Evolutionary conservation across 208 protist species (phyloP).

Genomic region (Perkinsela sp.): DNA sequence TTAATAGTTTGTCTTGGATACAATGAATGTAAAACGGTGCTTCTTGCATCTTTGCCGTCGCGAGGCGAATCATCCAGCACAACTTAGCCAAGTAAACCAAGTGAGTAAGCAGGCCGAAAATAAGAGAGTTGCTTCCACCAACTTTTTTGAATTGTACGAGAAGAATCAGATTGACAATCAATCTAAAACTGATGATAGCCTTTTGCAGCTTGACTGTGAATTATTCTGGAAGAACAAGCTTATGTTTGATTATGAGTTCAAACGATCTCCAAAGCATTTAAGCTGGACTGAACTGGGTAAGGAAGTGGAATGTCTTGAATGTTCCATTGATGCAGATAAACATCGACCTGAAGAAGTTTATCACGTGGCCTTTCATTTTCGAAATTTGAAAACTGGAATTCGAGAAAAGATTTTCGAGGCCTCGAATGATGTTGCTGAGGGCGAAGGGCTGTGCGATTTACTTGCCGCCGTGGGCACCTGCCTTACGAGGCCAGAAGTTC

Average conservation of each 20-base stretch:
- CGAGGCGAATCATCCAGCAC: too few relatives aligned
- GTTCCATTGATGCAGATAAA: slow-evolving; percentile 41
- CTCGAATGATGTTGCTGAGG: slow-evolving; percentile 39
- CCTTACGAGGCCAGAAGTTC: slow-evolving; percentile 35
- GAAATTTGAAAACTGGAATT: slow-evolving; percentile 24
- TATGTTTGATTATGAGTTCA: slow-evolving; percentile 59
- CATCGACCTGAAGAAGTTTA: slow-evolving; percentile 57
- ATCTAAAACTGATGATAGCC: slow-evolving; percentile 27
- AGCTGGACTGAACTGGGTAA: slow-evolving; percentile 52
- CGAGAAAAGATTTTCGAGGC: slow-evolving; percentile 35
- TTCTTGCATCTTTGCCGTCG: too few relatives aligned
- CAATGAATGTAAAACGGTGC: too few relatives aligned
- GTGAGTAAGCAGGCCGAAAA: too few relatives aligned
- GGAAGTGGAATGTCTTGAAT: slow-evolving; percentile 60
- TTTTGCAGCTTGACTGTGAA: slow-evolving; percentile 38
- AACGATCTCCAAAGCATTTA: slow-evolving; percentile 46
- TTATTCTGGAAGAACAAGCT: slow-evolving; percentile 50
- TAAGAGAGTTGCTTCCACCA: too few relatives aligned
- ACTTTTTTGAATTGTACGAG: too few relatives aligned
- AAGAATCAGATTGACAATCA: too few relatives aligned
- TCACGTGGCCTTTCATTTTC: slow-evolving; percentile 45
- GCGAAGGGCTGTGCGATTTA: slow-evolving; percentile 48
- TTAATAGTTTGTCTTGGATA: too few relatives aligned
- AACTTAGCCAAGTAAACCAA: too few relatives aligned
- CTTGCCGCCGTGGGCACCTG: slow-evolving; percentile 41